These are phyloP conservation scores for Oidiodendron maius DNA, from an alignment of 495 filamentous ascomycete species.

Conservation along the genomic window DNA sequence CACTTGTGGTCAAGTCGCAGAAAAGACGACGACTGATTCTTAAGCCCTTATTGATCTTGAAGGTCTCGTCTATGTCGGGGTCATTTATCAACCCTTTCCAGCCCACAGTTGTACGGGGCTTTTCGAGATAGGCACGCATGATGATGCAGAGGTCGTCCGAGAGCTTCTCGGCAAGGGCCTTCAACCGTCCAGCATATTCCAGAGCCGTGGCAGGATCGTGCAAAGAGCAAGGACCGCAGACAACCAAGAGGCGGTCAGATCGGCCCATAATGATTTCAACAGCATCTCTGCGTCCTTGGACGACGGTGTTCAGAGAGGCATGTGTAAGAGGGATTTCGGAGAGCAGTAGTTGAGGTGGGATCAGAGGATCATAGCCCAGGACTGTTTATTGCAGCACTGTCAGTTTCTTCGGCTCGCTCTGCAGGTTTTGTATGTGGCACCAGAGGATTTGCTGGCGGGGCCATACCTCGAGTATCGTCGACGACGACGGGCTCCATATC, in stretches of 20 bases:
- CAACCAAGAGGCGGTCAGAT: constrained; percentile 84
- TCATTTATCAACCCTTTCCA: constrained; percentile 99
- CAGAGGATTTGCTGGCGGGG: constrained; percentile 6
- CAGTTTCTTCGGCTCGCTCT: constrained; percentile 3
- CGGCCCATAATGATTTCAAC: constrained; percentile 71
- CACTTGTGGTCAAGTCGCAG: constrained; percentile 74
- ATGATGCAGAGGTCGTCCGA: constrained; percentile 81
- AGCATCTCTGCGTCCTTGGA: constrained; percentile 77
- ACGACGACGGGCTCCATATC: constrained; percentile 19
- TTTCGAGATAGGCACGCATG: constrained; percentile 99
- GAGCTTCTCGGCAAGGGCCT: constrained; percentile 66
- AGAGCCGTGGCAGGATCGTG: constrained; percentile 86
- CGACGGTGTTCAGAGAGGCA: constrained; percentile 59
- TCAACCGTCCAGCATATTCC: constrained; percentile 78
- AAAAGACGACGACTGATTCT: constrained; percentile 85
- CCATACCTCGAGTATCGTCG: constrained; percentile 24
- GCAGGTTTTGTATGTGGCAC: background rate
- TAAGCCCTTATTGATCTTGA: constrained; percentile 98
- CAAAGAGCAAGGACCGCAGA: constrained; percentile 94
- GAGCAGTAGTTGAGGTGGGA: constrained; percentile 82
- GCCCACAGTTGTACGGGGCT: constrained; percentile 96
- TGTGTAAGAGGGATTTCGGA: constrained; percentile 78
- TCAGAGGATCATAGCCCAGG: constrained; percentile 89
- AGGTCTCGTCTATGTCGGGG: constrained; percentile 94
- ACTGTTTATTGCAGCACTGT: constrained; percentile 44